Evolutionary conservation across 1,284 basidiomycete genomes (phyloP).

Genomic region (Tilletia horrida): DNA sequence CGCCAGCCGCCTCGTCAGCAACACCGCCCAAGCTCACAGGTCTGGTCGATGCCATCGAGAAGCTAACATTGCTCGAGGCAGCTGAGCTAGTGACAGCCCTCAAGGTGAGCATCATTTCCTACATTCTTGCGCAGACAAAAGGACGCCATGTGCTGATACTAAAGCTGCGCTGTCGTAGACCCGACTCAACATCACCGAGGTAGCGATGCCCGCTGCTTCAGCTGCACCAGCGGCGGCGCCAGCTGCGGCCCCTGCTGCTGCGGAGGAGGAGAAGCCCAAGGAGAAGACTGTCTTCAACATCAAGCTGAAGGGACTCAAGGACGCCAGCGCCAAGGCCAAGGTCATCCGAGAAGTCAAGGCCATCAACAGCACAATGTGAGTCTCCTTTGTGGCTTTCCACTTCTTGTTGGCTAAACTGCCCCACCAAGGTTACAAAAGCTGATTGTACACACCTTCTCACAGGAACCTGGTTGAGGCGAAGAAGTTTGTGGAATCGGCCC

Average conservation of each 20-base stretch:
- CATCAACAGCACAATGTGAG: conserved; percentile 45
- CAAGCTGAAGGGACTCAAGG: conserved; percentile 58
- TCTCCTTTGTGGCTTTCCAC: conserved; percentile 10
- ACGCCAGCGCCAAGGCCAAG: conserved; percentile 71
- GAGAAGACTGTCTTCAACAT: conserved; percentile 98
- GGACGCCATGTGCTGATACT: neutral
- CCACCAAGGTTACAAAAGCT: no score
- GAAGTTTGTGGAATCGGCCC: conserved; percentile 96
- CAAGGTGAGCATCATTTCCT: conserved; percentile 65
- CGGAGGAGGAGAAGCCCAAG: conserved; percentile 82
- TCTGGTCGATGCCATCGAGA: conserved; percentile 91
- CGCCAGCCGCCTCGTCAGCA: conserved; percentile 52
- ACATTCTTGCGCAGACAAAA: no score
- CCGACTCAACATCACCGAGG: conserved; percentile 94
- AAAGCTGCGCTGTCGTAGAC: conserved; percentile 60
- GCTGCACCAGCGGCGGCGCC: conserved; percentile 57
- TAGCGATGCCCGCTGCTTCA: conserved; percentile 81
- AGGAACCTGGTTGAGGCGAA: conserved; percentile 68
- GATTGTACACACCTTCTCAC: neutral
- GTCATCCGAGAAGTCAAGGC: conserved; percentile 98
- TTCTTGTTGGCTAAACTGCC: conserved; percentile 1
- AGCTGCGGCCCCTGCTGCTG: conserved; percentile 59
- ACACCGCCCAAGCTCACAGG: conserved; percentile 67
- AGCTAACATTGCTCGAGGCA: conserved; percentile 85
- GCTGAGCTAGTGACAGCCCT: conserved; percentile 89